Evolutionary conservation across 768 basidiomycete genomes (phyloP).

Genomic region (Serendipita sp.): DNA sequence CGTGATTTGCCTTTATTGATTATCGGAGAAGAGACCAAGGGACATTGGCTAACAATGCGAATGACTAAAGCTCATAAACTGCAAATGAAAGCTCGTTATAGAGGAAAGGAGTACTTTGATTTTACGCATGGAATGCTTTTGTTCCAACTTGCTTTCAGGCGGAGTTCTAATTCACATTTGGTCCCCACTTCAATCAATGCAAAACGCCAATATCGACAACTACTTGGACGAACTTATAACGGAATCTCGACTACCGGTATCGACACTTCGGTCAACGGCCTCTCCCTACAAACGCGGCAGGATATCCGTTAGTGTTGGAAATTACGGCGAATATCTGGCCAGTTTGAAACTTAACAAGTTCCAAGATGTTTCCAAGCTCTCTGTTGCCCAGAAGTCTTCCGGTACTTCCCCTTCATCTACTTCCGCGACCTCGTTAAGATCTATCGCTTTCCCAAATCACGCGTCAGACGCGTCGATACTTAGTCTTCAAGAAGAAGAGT

Average conservation of each 20-base stretch:
- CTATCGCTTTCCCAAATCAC: not conserved
- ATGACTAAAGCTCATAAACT: too few species aligned
- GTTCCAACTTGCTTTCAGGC: too few species aligned
- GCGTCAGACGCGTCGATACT: not conserved
- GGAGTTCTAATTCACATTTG: too few species aligned
- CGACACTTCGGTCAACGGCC: not conserved
- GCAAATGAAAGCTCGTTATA: too few species aligned
- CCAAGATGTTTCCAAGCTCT: not conserved
- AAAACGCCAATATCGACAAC: not conserved
- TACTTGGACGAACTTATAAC: not conserved
- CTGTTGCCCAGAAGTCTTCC: not conserved
- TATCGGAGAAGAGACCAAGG: too few species aligned
- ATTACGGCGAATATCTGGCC: not conserved
- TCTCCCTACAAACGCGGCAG: not conserved
- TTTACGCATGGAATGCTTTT: too few species aligned
- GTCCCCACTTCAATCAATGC: not conserved
- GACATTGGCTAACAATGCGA: too few species aligned
- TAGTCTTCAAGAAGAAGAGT: not conserved
- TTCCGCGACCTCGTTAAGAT: not conserved
- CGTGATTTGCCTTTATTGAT: too few species aligned
- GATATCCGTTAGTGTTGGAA: not conserved
- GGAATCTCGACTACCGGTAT: not conserved
- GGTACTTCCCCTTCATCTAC: not conserved
- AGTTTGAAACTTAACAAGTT: not conserved
- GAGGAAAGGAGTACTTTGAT: too few species aligned